phyloP scores from a whole-genome alignment of 768 basidiomycete species.

The Naganishia onofrii region DNA sequence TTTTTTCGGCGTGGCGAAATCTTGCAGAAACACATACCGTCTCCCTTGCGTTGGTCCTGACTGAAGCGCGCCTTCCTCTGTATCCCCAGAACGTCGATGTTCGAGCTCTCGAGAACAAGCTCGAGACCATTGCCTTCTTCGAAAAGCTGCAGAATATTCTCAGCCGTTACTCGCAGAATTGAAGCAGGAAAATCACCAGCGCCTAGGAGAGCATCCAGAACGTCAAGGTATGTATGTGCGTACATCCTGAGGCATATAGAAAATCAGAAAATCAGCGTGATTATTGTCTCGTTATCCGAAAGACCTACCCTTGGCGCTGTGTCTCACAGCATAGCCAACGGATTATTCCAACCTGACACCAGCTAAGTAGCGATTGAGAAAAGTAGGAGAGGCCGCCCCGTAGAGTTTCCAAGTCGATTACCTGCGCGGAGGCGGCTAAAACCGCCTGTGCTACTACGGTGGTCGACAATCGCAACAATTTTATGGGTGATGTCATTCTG shows the following conservation, averaged over 20 bases:
- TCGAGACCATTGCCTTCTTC: conserved; percentile 34
- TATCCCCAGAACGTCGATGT: conserved; percentile 37
- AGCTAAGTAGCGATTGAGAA: conserved; percentile 53
- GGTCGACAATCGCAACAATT: conserved; percentile 49
- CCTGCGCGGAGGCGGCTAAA: conserved; percentile 43
- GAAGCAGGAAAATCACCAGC: conserved; percentile 38
- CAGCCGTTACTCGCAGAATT: conserved; percentile 35
- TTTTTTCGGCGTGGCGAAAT: neutral
- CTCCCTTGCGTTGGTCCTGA: neutral
- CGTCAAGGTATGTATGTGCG: conserved; percentile 43
- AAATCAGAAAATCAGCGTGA: neutral
- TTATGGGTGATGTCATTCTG: conserved; percentile 49
- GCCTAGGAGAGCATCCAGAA: conserved; percentile 42
- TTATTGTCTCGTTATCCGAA: neutral
- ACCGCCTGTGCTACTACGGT: conserved; percentile 53
- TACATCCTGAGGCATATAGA: conserved; percentile 32
- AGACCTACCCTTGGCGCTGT: conserved; percentile 48
- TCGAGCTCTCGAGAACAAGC: conserved; percentile 40
- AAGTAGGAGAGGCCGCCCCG: conserved; percentile 54
- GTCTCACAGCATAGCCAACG: conserved; percentile 50
- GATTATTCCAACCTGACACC: conserved; percentile 52
- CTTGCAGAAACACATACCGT: neutral
- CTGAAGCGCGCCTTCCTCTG: conserved; percentile 29
- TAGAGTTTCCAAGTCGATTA: conserved; percentile 52
- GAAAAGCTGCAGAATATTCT: conserved; percentile 34